phyloP scores from a whole-genome alignment of 768 basidiomycete species.

The Pisolithus tinctorius region DNA sequence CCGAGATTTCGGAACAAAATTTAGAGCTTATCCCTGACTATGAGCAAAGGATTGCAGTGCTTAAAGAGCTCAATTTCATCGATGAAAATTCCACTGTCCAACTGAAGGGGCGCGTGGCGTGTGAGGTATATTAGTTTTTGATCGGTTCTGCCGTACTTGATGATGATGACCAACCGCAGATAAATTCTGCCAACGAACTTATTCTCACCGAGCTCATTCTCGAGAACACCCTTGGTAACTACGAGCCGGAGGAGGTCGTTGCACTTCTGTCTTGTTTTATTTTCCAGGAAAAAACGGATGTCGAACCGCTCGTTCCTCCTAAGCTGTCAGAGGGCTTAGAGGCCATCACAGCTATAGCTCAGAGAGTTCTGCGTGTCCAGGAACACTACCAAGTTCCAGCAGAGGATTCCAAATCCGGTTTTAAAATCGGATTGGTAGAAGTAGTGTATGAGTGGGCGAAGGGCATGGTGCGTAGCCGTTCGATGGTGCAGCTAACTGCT shows the following conservation, averaged over 20 bases:
- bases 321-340: conserved; percentile 77
- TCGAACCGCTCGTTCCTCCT: conserved; percentile 74
- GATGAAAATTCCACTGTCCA: conserved; percentile 94
- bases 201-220: conserved; percentile 94
- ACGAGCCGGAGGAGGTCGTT: conserved; percentile 94
- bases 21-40: conserved; percentile 95
- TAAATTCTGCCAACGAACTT: conserved; percentile 97
- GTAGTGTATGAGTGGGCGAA: conserved; percentile 99
- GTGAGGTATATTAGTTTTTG: conserved; percentile 57
- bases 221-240: conserved; percentile 86
- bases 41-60: conserved; percentile 85
- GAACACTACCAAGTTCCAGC: conserved; percentile 70
- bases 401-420: conserved; percentile 68
- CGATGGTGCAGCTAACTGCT: neutral
- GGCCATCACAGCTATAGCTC: conserved; percentile 69
- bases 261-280: conserved; percentile 94
- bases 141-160: neutral
- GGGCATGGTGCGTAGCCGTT: conserved; percentile 73
- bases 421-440: conserved; percentile 90
- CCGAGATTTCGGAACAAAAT: conserved; percentile 93
- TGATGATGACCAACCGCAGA: conserved; percentile 41
- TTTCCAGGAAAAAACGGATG: conserved; percentile 96
- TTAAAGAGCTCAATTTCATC: conserved; percentile 89
- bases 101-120: conserved; percentile 95
- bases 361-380: conserved; percentile 76